phyloP scores from a whole-genome alignment of 2,329 filamentous ascomycete genomes.

The Fusarium albidum region DNA sequence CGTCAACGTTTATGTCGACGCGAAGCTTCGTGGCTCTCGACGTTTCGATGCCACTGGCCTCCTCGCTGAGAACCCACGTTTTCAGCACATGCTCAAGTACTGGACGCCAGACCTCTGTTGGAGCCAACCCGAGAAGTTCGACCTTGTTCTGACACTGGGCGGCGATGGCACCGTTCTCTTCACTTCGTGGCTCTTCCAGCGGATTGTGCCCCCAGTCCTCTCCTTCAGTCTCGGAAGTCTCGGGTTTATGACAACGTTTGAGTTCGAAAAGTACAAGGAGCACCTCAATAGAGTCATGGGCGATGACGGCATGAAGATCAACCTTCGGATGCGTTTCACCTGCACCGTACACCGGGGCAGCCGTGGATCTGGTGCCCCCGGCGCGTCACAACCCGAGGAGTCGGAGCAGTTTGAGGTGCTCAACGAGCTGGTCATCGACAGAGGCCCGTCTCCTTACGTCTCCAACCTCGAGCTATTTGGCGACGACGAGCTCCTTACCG shows the following conservation, averaged over 20 bases:
- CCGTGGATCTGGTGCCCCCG: conserved; percentile 38
- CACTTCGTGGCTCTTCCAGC: conserved; percentile 92
- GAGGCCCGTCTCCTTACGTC: conserved; percentile 94
- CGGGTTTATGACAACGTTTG: conserved; percentile 88
- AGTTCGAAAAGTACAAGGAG: conserved; percentile 86
- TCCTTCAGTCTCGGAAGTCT: conserved; percentile 86
- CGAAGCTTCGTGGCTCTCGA: conserved; percentile 87
- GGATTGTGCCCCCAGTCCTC: conserved; percentile 83
- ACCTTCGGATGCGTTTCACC: conserved; percentile 97
- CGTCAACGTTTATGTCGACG: conserved; percentile 97
- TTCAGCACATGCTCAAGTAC: conserved; percentile 86
- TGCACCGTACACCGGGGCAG: conserved; percentile 91
- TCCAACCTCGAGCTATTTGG: conserved; percentile 97
- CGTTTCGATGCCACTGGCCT: conserved; percentile 83
- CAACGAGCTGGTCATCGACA: conserved; percentile 98
- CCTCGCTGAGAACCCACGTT: conserved; percentile 76
- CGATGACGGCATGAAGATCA: conserved; percentile 94
- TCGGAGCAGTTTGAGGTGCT: conserved; percentile 97
- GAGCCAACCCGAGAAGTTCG: conserved; percentile 92
- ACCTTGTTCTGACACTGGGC: conserved; percentile 88
- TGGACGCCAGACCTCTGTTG: conserved; percentile 98
- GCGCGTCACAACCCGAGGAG: conserved; percentile 76
- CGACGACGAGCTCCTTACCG: conserved; percentile 92
- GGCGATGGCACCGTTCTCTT: conserved; percentile 89
- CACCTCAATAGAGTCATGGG: conserved; percentile 92